Conservation (phyloP, 495 filamentous ascomycete species). For the Aeminium ludgeri region DNA sequence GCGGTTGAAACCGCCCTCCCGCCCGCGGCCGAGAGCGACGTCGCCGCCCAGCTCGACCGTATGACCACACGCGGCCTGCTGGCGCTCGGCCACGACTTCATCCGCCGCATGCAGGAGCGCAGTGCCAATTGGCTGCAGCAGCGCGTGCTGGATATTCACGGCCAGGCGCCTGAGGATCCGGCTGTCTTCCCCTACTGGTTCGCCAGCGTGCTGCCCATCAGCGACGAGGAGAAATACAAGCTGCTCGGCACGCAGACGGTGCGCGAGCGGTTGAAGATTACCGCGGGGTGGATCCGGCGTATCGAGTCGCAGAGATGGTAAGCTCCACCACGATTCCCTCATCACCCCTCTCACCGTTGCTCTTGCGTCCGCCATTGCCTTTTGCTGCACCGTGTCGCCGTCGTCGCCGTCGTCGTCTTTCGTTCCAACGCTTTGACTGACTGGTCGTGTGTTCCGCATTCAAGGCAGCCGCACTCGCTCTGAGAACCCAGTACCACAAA, state of each 20-base stretch:
- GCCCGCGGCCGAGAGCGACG: constrained; percentile 17
- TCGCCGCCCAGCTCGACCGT: constrained; percentile 33
- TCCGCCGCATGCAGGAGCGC: constrained; percentile 43
- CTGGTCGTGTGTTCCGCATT: neutral
- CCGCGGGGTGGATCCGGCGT: constrained; percentile 54
- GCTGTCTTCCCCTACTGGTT: constrained; percentile 82
- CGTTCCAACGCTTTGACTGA: constrained; percentile 9
- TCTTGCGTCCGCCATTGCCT: neutral
- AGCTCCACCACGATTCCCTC: constrained; percentile 22
- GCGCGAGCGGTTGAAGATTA: constrained; percentile 63
- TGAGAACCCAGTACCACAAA: neutral
- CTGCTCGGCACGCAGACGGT: constrained; percentile 57
- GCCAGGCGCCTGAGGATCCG: constrained; percentile 56
- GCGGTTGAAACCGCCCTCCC: constrained; percentile 36
- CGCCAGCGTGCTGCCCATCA: constrained; percentile 59
- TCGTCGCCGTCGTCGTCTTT: constrained; percentile 1
- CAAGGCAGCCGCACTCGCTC: neutral
- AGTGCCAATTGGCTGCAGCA: constrained; percentile 58
- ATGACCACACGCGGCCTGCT: constrained; percentile 57
- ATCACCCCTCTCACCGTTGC: neutral
- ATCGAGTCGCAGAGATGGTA: constrained; percentile 59
- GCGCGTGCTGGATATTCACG: constrained; percentile 55
- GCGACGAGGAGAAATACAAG: constrained; percentile 61
- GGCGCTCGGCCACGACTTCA: constrained; percentile 44
- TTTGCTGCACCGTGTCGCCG: constrained; percentile 2